Percentiles rank a stretch among this genome's conserved stretches.
Evolutionary conservation across 768 basidiomycete species (phyloP).

Genomic region (Tylopilus rubrobrunneus): DNA sequence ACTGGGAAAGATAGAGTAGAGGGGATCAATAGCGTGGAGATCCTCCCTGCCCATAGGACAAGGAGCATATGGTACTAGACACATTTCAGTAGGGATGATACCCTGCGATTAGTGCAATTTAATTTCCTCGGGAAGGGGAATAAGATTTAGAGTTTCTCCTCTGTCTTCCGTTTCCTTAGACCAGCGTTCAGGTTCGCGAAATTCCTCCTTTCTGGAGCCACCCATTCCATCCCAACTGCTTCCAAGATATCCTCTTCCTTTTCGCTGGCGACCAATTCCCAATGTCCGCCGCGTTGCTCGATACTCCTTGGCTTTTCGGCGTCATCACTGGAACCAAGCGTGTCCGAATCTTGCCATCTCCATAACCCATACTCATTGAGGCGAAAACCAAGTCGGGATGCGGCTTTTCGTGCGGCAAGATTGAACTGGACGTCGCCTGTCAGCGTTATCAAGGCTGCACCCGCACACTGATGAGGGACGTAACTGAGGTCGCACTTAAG

Average conservation of each 20-base stretch:
- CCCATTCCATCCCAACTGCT: constrained; percentile 25
- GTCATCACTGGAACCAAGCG: not conserved
- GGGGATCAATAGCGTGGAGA: constrained; percentile 50
- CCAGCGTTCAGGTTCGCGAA: constrained; percentile 14
- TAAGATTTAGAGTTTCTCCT: not conserved
- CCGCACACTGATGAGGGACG: constrained; percentile 30
- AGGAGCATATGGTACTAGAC: constrained; percentile 82
- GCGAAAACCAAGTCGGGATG: constrained; percentile 42
- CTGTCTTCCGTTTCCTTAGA: constrained; percentile 1
- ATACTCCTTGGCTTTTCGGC: constrained; percentile 3
- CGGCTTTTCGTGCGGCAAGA: constrained; percentile 39
- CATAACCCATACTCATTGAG: constrained; percentile 66
- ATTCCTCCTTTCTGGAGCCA: constrained; percentile 25
- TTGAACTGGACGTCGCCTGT: constrained; percentile 57
- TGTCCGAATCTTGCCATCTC: constrained; percentile 40
- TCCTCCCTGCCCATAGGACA: constrained; percentile 73
- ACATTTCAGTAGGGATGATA: not conserved
- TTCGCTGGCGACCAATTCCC: constrained; percentile 23
- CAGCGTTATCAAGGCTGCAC: constrained; percentile 48
- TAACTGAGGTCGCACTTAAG: constrained; percentile 9
- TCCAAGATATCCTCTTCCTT: constrained; percentile 25
- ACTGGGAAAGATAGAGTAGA: constrained; percentile 54
- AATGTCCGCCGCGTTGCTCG: constrained; percentile 15
- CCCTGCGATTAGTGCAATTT: constrained; percentile 14
- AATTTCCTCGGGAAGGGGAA: not conserved